Percentiles rank a stretch among this genome's conserved stretches.
Conservation (phyloP, 805 yeast species). For the Ogataea kodamae region DNA sequence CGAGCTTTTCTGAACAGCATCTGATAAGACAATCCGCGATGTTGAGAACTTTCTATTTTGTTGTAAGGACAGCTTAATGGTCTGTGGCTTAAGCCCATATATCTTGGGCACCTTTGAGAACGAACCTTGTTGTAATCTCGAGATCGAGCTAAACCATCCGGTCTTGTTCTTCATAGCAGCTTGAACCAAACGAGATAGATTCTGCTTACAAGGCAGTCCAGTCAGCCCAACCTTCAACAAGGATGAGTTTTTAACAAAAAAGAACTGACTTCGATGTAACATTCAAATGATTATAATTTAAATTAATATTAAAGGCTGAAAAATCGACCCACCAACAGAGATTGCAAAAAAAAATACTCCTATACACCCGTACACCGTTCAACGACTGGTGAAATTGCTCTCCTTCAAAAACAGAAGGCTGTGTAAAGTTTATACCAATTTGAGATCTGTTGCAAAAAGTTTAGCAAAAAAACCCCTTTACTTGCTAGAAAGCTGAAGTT, state of each 20-base stretch:
- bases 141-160: slow-evolving; percentile 1
- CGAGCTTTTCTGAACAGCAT: slow-evolving; percentile 4
- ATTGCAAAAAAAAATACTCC: neutral
- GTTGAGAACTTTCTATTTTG: slow-evolving; percentile 19
- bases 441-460: slow-evolving; percentile 7
- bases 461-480: slow-evolving; percentile 5
- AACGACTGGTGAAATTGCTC: too few relatives aligned
- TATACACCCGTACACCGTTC: slow-evolving; percentile 4
- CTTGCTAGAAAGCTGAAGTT: slow-evolving; percentile 4
- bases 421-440: slow-evolving; percentile 8
- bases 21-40: slow-evolving; percentile 4
- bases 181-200: neutral
- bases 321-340: slow-evolving; percentile 3
- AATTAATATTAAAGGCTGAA: slow-evolving; percentile 4
- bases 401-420: too few relatives aligned
- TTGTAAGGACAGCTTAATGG: neutral
- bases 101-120: slow-evolving; percentile 1
- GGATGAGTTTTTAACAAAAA: slow-evolving; percentile 52
- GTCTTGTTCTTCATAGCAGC: slow-evolving; percentile 1
- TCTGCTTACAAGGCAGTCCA: slow-evolving; percentile 10
- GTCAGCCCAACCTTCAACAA: slow-evolving; percentile 34
- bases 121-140: neutral
- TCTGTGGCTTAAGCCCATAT: slow-evolving; percentile 4
- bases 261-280: slow-evolving; percentile 53
- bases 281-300: slow-evolving; percentile 8